A percentile compares a stretch with the other conserved stretches of the same genome.
These are phyloP conservation scores for Bipolaris gigantea DNA, from an alignment of 2,329 filamentous ascomycete genomes.

Conservation along the genomic window DNA sequence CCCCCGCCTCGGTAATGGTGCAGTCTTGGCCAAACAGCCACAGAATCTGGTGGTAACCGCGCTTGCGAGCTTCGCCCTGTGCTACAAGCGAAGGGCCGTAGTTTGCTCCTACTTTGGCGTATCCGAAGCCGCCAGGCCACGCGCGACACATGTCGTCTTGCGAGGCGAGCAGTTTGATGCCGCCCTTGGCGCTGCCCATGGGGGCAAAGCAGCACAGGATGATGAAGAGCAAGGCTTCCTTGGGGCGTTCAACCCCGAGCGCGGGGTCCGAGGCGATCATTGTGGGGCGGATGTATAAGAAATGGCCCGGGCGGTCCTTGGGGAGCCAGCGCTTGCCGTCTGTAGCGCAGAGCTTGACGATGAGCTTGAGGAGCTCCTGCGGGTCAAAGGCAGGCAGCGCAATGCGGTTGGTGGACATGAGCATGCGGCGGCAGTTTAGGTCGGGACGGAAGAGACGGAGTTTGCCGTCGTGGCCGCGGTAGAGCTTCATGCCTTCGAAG, in stretches of 20 bases:
- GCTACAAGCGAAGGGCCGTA: slow-evolving; percentile 84
- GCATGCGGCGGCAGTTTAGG: slow-evolving; percentile 69
- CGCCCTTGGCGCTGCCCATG: slow-evolving; percentile 43
- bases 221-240: slow-evolving; percentile 86
- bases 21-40: slow-evolving; percentile 83
- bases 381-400: slow-evolving; percentile 74
- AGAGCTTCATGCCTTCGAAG: slow-evolving; percentile 82
- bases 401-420: slow-evolving; percentile 61
- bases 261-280: slow-evolving; percentile 81
- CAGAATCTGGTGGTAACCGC: slow-evolving; percentile 87
- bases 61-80: slow-evolving; percentile 70
- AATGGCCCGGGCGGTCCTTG: slow-evolving; percentile 65
- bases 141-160: slow-evolving; percentile 82
- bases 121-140: slow-evolving; percentile 92
- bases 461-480: slow-evolving; percentile 68
- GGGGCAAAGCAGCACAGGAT: slow-evolving; percentile 59
- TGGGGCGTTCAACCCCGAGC: slow-evolving; percentile 78
- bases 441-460: slow-evolving; percentile 78
- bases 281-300: slow-evolving; percentile 83
- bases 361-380: slow-evolving; percentile 71
- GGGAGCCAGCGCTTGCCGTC: slow-evolving; percentile 82
- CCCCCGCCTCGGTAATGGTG: slow-evolving; percentile 86
- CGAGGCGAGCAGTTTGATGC: slow-evolving; percentile 73
- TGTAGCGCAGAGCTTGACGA: slow-evolving; percentile 69
- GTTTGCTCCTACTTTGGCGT: slow-evolving; percentile 90